These are phyloP conservation scores for Aspergillus nidulans DNA, from an alignment of 495 filamentous ascomycete species.

Conservation along the genomic window DNA sequence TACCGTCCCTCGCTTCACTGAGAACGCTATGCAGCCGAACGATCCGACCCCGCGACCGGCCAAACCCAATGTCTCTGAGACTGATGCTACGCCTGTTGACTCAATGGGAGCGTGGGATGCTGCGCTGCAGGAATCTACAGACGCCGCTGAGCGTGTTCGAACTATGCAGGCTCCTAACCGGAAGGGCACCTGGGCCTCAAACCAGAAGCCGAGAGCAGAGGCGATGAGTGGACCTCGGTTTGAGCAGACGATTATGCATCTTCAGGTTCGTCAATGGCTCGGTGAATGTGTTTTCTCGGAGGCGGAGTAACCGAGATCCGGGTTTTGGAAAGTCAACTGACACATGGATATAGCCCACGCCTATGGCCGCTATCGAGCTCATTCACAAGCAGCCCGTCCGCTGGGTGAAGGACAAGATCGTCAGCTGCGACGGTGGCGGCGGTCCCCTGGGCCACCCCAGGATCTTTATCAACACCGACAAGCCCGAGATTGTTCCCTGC, in stretches of 20 bases:
- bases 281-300: background rate
- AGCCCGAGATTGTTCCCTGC: constrained; percentile 86
- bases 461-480: constrained; percentile 97
- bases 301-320: background rate
- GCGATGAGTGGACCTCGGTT: constrained; percentile 94
- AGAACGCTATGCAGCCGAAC: constrained; percentile 51
- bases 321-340: background rate
- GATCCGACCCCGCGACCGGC: constrained; percentile 46
- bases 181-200: constrained; percentile 69
- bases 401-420: constrained; percentile 77
- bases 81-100: constrained; percentile 55
- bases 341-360: constrained; percentile 60
- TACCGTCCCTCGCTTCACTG: constrained; percentile 42
- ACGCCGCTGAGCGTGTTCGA: constrained; percentile 56
- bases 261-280: constrained; percentile 62
- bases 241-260: constrained; percentile 89
- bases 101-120: constrained; percentile 39
- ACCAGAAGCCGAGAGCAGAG: constrained; percentile 70
- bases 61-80: constrained; percentile 53
- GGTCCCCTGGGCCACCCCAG: constrained; percentile 86
- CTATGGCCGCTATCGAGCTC: constrained; percentile 84
- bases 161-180: constrained; percentile 85
- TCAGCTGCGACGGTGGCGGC: constrained; percentile 90
- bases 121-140: constrained; percentile 52
- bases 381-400: constrained; percentile 93